Percentiles rank a stretch among this genome's conserved stretches.
phyloP scores from a whole-genome alignment of 2,329 filamentous ascomycete genomes.

The Calonectria fujianensis region DNA sequence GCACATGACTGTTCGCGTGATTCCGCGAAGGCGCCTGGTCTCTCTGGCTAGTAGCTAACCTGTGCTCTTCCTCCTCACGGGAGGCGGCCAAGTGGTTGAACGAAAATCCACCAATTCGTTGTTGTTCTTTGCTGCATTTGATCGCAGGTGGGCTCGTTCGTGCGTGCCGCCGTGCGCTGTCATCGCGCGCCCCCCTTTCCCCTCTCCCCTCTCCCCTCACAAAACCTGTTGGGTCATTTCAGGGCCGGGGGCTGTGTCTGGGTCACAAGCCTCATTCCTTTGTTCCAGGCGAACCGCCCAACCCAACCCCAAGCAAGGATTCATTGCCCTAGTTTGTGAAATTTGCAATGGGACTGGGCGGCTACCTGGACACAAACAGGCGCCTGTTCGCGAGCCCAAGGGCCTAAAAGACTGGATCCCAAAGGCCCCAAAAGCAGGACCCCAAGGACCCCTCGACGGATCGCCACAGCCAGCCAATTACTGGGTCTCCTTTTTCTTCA shows the following conservation, averaged over 20 bases:
- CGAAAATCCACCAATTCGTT: not conserved
- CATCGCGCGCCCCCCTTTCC: not conserved
- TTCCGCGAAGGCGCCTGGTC: not conserved
- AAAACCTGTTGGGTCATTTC: conserved; percentile 36
- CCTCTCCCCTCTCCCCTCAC: conserved; percentile 10
- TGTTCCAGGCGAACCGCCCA: conserved; percentile 32
- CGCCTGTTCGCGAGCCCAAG: conserved; percentile 16
- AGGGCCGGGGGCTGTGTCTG: conserved; percentile 39
- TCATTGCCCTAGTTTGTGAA: conserved; percentile 25
- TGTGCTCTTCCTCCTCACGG: not conserved
- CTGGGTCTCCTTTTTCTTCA: conserved; percentile 25
- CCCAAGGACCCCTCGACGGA: conserved; percentile 3
- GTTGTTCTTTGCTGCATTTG: not conserved
- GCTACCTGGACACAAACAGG: conserved; percentile 27
- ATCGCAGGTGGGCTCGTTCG: not conserved
- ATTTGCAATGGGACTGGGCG: conserved; percentile 28
- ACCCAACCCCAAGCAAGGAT: conserved; percentile 34
- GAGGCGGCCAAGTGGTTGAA: not conserved
- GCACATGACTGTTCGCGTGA: conserved; percentile 44
- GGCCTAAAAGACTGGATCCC: conserved; percentile 3
- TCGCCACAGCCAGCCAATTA: conserved; percentile 22
- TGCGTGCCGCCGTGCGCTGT: conserved; percentile 3
- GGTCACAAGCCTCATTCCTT: conserved; percentile 42
- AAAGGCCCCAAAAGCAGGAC: conserved; percentile 19
- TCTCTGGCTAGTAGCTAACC: not conserved